Base-by-base conservation (phyloP, 2,329 filamentous ascomycete genomes). In the Teratosphaeria viscida region DNA sequence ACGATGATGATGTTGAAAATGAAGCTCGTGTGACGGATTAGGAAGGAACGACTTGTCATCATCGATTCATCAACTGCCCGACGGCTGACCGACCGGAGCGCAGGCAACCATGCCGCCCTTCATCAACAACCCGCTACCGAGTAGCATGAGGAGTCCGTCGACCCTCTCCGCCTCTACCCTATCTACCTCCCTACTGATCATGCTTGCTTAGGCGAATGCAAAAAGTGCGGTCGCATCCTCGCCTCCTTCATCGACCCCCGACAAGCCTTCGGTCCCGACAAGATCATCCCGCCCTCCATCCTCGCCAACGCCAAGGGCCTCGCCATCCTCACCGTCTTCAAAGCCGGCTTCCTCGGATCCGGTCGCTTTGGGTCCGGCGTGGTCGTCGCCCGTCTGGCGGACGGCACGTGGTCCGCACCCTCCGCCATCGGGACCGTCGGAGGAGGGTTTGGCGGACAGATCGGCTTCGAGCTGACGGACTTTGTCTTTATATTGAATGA, bases 401-500 rank as follows among this genome's bases (percentile, higher is more conserved):
- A 92, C 72, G 89, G 89, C 49, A 79, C 80, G 59, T 95, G 89
- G 89, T 90, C 87, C 64, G 89, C 89, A 2, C 89, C 89, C 12
- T 88, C 85, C 60, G 90, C 89, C 57, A 91, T 94, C 70, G 86
- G 86, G 57, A 91, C 88, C 1, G 85, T 87, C 32, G 90, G 90
- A 66, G 90, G 86, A 58, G 90, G 89, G 27, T 89, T 95, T 65
- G 89, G 89, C 66, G 89, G 89, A 49, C 89, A 94, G 76, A 90
- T 95, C 69, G 89, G 89, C 39, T 89, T 92, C 74, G 90, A 95
- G 75, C 76, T 95, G 62, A 94, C 90, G 61, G 90, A 94, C 73
- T 99, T 99, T 72, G 94, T 99, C 72, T 97, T 99, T 77, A 96
- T 99, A 65, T 85, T 99, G 65, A 99, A 99, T 77, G 92, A 99